Percentiles rank a stretch among this genome's conserved stretches.
These are phyloP conservation scores for Boletellus ananas DNA, from an alignment of 768 basidiomycete genomes.

Conservation along the genomic window DNA sequence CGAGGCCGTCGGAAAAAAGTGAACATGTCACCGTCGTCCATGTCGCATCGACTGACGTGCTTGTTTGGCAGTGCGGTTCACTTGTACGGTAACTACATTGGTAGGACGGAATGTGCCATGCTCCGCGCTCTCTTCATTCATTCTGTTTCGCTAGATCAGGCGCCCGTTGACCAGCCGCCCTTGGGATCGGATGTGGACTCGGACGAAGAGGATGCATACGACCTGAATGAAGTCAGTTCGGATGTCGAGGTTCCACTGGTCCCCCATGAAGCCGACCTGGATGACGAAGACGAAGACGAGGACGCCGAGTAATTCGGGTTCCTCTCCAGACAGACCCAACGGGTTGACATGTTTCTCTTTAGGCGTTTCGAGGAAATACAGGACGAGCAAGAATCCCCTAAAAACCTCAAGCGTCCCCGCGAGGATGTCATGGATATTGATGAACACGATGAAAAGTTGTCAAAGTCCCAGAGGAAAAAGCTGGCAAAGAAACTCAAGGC, in stretches of 20 bases:
- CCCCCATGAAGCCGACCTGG: constrained; percentile 55
- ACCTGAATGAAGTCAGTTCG: constrained; percentile 74
- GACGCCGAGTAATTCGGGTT: constrained; percentile 38
- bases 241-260: constrained; percentile 81
- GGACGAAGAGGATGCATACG: constrained; percentile 50
- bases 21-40: constrained; percentile 13
- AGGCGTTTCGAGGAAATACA: constrained; percentile 72
- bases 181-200: constrained; percentile 49
- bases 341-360: not conserved
- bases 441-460: constrained; percentile 35
- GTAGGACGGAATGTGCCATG: constrained; percentile 32
- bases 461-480: constrained; percentile 58
- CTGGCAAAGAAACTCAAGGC: constrained; percentile 70
- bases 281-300: constrained; percentile 42
- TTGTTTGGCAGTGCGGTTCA: constrained; percentile 54
- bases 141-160: constrained; percentile 46
- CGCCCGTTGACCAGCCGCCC: constrained; percentile 45
- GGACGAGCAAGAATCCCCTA: constrained; percentile 34
- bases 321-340: not conserved
- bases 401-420: constrained; percentile 65
- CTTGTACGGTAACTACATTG: constrained; percentile 82
- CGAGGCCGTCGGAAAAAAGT: constrained; percentile 82
- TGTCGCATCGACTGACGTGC: constrained; percentile 5
- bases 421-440: constrained; percentile 52
- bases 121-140: not conserved